These are phyloP conservation scores for Fusarium tanahbumbuense DNA, from an alignment of 2,329 filamentous ascomycete genomes.

Conservation along the genomic window DNA sequence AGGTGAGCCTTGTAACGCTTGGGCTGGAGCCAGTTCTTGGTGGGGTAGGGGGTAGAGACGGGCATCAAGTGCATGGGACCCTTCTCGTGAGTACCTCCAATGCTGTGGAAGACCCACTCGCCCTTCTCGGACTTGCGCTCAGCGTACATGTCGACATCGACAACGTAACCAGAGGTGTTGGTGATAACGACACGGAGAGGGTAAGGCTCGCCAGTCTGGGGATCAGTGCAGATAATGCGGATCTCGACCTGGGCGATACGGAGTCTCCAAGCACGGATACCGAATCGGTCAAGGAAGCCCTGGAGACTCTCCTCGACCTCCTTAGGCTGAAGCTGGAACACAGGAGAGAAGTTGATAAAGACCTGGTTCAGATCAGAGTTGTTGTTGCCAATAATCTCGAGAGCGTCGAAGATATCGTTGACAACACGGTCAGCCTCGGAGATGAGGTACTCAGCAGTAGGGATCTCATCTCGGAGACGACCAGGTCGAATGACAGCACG, in stretches of 20 bases:
- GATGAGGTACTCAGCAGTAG: slow-evolving; percentile 97
- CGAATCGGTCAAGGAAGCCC: slow-evolving; percentile 96
- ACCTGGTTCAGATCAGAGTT: slow-evolving; percentile 99
- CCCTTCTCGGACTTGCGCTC: slow-evolving; percentile 98
- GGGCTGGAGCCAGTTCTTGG: slow-evolving; percentile 98
- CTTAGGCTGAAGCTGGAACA: slow-evolving; percentile 89
- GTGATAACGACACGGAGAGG: slow-evolving; percentile 96
- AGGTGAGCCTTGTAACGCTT: slow-evolving; percentile 99
- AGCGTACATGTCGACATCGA: slow-evolving; percentile 96
- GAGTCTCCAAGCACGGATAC: slow-evolving; percentile 92
- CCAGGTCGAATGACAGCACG: slow-evolving; percentile 95
- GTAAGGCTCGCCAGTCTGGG: slow-evolving; percentile 83
- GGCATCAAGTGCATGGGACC: slow-evolving; percentile 94
- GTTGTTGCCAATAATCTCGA: slow-evolving; percentile 99
- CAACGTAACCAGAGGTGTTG: slow-evolving; percentile 98
- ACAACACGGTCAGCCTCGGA: slow-evolving; percentile 96
- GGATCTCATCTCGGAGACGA: slow-evolving; percentile 94
- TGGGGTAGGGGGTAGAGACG: slow-evolving; percentile 92
- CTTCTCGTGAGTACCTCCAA: slow-evolving; percentile 93
- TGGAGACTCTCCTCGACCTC: slow-evolving; percentile 94
- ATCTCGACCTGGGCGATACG: slow-evolving; percentile 98
- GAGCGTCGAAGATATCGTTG: slow-evolving; percentile 96
- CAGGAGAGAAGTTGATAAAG: slow-evolving; percentile 99
- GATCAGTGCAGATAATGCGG: slow-evolving; percentile 96
- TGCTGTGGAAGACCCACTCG: slow-evolving; percentile 98